These are phyloP conservation scores for Aspergillus sp. DNA, from an alignment of 2,329 filamentous ascomycete species.

Conservation along the genomic window DNA sequence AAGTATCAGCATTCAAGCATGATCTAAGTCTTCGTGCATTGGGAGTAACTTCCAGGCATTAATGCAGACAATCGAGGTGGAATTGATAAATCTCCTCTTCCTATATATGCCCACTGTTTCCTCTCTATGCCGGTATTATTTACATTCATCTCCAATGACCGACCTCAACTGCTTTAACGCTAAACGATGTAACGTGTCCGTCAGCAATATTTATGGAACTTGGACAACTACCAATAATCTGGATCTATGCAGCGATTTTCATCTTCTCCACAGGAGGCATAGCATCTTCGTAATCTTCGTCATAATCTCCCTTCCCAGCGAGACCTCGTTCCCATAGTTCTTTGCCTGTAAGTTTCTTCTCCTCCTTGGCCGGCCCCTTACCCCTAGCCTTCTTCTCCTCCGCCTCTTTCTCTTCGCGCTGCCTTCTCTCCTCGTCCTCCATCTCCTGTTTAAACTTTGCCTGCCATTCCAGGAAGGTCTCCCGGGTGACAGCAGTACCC, in stretches of 20 bases:
- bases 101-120: no score
- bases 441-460: slow-evolving; percentile 75
- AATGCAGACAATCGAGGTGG: no score
- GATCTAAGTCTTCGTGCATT: no score
- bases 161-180: background rate
- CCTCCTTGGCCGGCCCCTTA: slow-evolving; percentile 66
- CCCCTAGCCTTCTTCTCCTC: slow-evolving; percentile 81
- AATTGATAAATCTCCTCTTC: no score
- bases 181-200: background rate
- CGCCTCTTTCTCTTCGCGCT: slow-evolving; percentile 71
- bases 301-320: slow-evolving; percentile 63
- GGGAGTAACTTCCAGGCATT: no score
- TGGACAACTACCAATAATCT: background rate
- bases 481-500: slow-evolving; percentile 80
- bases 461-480: slow-evolving; percentile 82
- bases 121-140: no score
- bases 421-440: slow-evolving; percentile 65
- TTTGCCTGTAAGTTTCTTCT: slow-evolving; percentile 65
- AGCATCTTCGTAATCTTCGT: slow-evolving; percentile 64
- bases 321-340: slow-evolving; percentile 77
- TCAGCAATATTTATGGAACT: background rate
- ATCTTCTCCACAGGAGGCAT: slow-evolving; percentile 64
- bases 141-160: no score
- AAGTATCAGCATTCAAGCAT: no score
- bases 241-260: slow-evolving; percentile 59